Evolutionary conservation across 805 yeast genomes (phyloP).

Genomic region (Zygoascus ofunaensis): DNA sequence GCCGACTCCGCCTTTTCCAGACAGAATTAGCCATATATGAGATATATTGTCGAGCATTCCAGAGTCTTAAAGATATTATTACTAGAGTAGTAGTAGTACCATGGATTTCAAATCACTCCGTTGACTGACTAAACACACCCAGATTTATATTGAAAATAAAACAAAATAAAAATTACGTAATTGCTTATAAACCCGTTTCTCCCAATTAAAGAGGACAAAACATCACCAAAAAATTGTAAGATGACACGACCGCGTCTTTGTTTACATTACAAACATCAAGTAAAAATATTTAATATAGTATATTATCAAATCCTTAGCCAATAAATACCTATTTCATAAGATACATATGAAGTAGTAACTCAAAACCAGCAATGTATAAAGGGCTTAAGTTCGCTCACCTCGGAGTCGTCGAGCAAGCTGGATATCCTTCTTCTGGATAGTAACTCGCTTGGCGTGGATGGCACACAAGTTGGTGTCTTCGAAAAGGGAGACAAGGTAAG

Average conservation of each 20-base stretch:
- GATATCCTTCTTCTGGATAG: slow-evolving; percentile 96
- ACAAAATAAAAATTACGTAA: too few species aligned
- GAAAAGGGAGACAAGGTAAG: slow-evolving; percentile 88
- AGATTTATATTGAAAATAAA: too few species aligned
- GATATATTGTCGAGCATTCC: slow-evolving; percentile 44
- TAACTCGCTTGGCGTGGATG: slow-evolving; percentile 97
- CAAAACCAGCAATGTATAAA: slow-evolving; percentile 7
- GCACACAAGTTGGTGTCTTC: slow-evolving; percentile 99
- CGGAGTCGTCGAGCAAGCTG: slow-evolving; percentile 88
- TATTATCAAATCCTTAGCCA: slow-evolving; percentile 7
- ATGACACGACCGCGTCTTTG: too few species aligned
- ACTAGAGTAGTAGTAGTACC: too few species aligned
- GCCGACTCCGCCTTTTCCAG: slow-evolving; percentile 98
- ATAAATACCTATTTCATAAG: slow-evolving; percentile 6
- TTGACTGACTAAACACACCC: too few species aligned
- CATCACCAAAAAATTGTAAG: too few species aligned
- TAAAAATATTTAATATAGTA: slow-evolving; percentile 3
- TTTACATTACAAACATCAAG: too few species aligned
- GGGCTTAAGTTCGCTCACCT: slow-evolving; percentile 60
- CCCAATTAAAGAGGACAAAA: too few species aligned
- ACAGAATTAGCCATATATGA: slow-evolving; percentile 72
- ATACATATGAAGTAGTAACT: slow-evolving; percentile 1
- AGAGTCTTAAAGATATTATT: too few species aligned
- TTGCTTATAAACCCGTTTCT: too few species aligned
- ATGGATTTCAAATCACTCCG: too few species aligned